Conservation (phyloP, 2,329 filamentous ascomycete species). For the Incumbomyces delicatus region DNA sequence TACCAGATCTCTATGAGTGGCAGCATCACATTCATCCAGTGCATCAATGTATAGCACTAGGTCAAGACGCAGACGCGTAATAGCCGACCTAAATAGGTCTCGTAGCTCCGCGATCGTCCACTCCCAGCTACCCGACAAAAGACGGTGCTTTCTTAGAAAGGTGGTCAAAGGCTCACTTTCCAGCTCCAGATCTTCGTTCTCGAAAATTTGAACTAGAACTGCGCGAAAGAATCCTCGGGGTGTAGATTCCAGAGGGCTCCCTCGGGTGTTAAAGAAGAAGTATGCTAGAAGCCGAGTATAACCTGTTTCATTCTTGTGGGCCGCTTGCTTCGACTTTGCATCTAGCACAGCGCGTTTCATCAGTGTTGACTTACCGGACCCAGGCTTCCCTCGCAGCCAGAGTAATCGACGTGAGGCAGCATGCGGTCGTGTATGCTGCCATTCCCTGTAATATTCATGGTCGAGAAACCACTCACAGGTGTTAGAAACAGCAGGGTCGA, state of each 20-base stretch:
- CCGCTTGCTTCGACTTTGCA: background rate
- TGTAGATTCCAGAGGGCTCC: constrained; percentile 12
- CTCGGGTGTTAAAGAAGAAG: constrained; percentile 17
- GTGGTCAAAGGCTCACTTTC: background rate
- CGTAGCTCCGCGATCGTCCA: background rate
- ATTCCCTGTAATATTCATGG: background rate
- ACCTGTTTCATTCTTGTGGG: background rate
- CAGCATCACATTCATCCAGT: background rate
- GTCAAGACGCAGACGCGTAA: background rate
- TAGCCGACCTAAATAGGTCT: background rate
- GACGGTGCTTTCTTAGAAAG: background rate
- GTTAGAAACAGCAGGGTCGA: background rate
- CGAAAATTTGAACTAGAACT: constrained; percentile 14
- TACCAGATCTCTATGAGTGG: background rate
- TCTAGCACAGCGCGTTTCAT: background rate
- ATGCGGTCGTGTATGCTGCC: background rate
- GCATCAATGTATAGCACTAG: background rate
- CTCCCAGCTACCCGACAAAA: background rate
- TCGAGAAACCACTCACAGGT: background rate
- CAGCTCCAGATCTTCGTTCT: background rate
- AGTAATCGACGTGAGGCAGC: background rate
- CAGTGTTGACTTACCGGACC: background rate
- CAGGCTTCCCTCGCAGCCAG: background rate
- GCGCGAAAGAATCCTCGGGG: constrained; percentile 15
- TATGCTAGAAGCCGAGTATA: constrained; percentile 4